These are phyloP conservation scores for Lolium multiflorum DNA, from an alignment of 176 grass and related monocot genomes.

Conservation along the genomic window DNA sequence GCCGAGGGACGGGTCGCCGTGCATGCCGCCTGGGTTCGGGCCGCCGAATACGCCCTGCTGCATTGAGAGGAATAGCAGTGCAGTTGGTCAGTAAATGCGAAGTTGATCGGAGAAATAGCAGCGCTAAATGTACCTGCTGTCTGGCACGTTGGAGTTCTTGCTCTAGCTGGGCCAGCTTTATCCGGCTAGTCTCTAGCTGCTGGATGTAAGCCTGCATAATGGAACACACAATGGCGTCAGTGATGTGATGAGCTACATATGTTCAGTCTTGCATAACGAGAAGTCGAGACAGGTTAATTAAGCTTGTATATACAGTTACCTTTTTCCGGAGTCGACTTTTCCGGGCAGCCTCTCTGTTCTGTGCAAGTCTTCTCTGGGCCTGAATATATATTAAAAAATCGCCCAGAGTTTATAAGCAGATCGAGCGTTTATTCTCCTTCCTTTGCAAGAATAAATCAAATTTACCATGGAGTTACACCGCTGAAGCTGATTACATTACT, in stretches of 20 bases:
- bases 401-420: neutral
- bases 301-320: conserved; percentile 37
- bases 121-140: conserved; percentile 60
- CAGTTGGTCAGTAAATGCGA: conserved; percentile 11
- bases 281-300: neutral
- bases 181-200: conserved; percentile 88
- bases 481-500: too few species aligned
- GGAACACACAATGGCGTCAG: conserved; percentile 14
- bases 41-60: conserved; percentile 47
- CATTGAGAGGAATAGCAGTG: neutral
- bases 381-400: conserved; percentile 42
- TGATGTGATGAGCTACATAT: neutral
- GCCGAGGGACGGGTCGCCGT: neutral
- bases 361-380: conserved; percentile 76
- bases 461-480: too few species aligned
- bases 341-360: conserved; percentile 91
- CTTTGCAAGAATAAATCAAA: neutral
- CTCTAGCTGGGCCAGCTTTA: conserved; percentile 86
- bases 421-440: neutral
- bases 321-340: conserved; percentile 91
- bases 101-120: too few species aligned
- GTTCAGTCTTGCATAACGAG: neutral
- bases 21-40: conserved; percentile 33
- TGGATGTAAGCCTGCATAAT: conserved; percentile 83
- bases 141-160: conserved; percentile 71